Conservation (phyloP, 2,329 filamentous ascomycete species). For the Colletotrichum sp. region DNA sequence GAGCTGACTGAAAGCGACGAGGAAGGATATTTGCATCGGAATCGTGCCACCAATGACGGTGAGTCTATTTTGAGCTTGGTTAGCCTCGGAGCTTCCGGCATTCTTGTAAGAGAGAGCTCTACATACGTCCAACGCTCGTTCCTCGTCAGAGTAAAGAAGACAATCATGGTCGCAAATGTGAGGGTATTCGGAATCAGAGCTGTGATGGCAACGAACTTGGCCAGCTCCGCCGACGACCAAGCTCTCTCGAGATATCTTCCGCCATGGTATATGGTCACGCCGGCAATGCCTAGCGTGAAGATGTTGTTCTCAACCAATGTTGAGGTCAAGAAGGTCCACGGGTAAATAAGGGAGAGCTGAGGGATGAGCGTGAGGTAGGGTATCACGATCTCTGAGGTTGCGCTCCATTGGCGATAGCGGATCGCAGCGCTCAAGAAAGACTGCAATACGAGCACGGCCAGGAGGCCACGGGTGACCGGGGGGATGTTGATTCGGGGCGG, state of each 20-base stretch:
- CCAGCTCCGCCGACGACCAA: constrained; percentile 91
- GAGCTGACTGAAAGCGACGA: constrained; percentile 97
- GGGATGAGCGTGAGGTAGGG: constrained; percentile 91
- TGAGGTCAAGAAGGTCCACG: constrained; percentile 89
- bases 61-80: constrained; percentile 55
- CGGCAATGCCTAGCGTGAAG: constrained; percentile 81
- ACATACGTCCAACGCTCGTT: constrained; percentile 73
- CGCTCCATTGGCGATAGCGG: constrained; percentile 72
- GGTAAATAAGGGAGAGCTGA: constrained; percentile 81
- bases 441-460: constrained; percentile 76
- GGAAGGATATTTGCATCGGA: constrained; percentile 88
- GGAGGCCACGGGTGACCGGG: constrained; percentile 83
- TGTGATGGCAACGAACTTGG: constrained; percentile 83
- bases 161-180: constrained; percentile 73
- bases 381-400: constrained; percentile 69
- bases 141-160: constrained; percentile 74
- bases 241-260: constrained; percentile 94
- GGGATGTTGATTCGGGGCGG: constrained; percentile 88
- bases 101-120: not conserved
- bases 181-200: constrained; percentile 81
- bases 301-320: constrained; percentile 93
- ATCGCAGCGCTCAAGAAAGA: constrained; percentile 84
- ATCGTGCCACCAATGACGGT: constrained; percentile 89
- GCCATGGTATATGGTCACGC: constrained; percentile 83
- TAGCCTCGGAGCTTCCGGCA: not conserved